phyloP scores from a whole-genome alignment of 768 basidiomycete species.

The Suillus hirtellus region DNA sequence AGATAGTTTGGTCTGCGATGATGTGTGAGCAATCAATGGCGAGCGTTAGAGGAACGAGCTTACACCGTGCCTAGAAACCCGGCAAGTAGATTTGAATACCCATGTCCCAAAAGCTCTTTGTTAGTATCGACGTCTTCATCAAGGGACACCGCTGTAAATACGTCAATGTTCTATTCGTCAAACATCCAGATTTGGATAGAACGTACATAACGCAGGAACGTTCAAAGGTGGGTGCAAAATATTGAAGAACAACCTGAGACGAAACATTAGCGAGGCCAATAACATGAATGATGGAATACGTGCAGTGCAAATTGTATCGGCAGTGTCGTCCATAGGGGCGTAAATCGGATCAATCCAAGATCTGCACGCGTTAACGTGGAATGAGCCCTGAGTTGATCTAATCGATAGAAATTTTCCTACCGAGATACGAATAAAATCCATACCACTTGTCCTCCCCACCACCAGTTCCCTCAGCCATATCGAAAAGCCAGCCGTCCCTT shows the following conservation, averaged over 20 bases:
- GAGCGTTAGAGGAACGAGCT: constrained; percentile 26
- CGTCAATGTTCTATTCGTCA: background rate
- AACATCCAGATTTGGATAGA: background rate
- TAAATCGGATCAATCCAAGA: constrained; percentile 56
- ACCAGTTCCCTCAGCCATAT: constrained; percentile 42
- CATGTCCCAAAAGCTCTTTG: constrained; percentile 90
- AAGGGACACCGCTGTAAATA: constrained; percentile 72
- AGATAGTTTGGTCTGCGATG: constrained; percentile 73
- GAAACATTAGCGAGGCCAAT: constrained; percentile 20
- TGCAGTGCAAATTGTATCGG: constrained; percentile 93
- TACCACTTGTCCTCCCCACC: constrained; percentile 60
- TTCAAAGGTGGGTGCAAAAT: constrained; percentile 84
- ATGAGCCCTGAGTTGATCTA: background rate
- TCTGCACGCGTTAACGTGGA: constrained; percentile 42
- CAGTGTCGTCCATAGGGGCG: constrained; percentile 75
- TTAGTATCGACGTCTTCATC: constrained; percentile 89
- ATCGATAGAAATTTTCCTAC: constrained; percentile 42
- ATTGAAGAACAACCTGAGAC: constrained; percentile 75
- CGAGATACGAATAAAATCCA: constrained; percentile 78
- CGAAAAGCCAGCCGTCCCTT: constrained; percentile 81
- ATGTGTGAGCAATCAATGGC: constrained; percentile 10
- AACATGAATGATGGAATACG: constrained; percentile 37
- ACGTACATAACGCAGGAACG: constrained; percentile 81
- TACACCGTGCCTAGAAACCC: constrained; percentile 82
- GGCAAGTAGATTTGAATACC: constrained; percentile 84